phyloP scores from a whole-genome alignment of 768 basidiomycete genomes.

The Strobilomyces echinocephalus region DNA sequence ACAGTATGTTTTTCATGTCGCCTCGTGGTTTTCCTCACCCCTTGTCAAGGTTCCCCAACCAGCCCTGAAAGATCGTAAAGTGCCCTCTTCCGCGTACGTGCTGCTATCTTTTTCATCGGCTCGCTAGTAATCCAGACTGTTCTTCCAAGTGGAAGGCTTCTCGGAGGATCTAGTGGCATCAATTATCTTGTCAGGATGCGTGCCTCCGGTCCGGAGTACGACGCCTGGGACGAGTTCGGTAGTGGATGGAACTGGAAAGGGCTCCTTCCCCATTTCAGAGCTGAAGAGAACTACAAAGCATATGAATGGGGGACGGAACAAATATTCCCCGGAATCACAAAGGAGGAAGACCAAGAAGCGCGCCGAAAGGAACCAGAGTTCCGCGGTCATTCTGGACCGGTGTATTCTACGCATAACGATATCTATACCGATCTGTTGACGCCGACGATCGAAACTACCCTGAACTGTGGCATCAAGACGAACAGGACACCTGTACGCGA shows the following conservation, averaged over 20 bases:
- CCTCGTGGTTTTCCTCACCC: neutral
- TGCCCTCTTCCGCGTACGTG: conserved; percentile 5
- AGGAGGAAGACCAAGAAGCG: conserved; percentile 9
- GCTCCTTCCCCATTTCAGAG: conserved; percentile 16
- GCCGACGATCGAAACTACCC: conserved; percentile 10
- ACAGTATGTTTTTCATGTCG: conserved; percentile 5
- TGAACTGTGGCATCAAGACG: conserved; percentile 11
- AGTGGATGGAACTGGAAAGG: conserved; percentile 14
- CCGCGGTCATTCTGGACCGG: conserved; percentile 9
- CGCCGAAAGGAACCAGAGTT: conserved; percentile 7
- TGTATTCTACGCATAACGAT: conserved; percentile 13
- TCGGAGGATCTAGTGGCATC: conserved; percentile 19
- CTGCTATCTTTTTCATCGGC: neutral
- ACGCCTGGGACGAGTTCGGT: conserved; percentile 16
- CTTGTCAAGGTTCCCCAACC: conserved; percentile 13
- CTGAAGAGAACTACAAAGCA: conserved; percentile 6
- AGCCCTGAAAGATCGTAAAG: neutral
- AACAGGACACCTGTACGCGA: conserved; percentile 10
- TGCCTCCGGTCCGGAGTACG: conserved; percentile 17
- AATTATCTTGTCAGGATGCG: conserved; percentile 19
- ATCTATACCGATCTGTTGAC: conserved; percentile 13
- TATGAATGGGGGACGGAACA: conserved; percentile 10
- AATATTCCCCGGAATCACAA: conserved; percentile 12
- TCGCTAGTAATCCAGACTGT: neutral
- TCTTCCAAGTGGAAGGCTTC: conserved; percentile 12